phyloP scores from a whole-genome alignment of 306 rosid genomes.

The Psophocarpus tetragonolobus region DNA sequence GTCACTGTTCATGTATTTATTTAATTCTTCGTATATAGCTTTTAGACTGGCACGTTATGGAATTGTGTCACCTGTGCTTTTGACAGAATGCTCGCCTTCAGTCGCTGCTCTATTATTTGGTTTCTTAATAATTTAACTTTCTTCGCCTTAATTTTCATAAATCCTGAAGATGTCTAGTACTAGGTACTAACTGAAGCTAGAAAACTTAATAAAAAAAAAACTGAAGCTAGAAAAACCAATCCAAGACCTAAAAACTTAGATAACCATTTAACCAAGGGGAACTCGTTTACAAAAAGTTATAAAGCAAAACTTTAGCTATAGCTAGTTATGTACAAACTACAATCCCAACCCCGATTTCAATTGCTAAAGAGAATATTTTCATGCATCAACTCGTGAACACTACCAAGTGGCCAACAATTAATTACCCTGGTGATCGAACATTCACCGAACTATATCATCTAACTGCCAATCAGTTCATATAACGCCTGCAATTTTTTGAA shows the following conservation, averaged over 20 bases:
- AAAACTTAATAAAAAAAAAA: no score
- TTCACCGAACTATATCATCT: neutral
- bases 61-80: neutral
- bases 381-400: neutral
- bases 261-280: neutral
- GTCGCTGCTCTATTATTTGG: neutral
- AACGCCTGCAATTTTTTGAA: conserved; percentile 72
- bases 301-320: neutral
- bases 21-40: conserved; percentile 7
- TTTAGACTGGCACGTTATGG: neutral
- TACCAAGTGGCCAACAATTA: neutral
- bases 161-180: neutral
- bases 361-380: conserved; percentile 8
- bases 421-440: neutral
- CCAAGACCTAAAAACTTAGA: neutral
- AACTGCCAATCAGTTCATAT: conserved; percentile 45
- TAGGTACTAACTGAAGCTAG: neutral
- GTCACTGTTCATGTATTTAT: conserved; percentile 17
- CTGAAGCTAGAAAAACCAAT: neutral
- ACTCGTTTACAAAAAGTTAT: neutral
- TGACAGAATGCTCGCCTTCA: conserved; percentile 19
- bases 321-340: conserved; percentile 32
- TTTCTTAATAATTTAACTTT: neutral
- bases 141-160: neutral
- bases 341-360: neutral